Base-by-base conservation (phyloP, 2,329 filamentous ascomycete species). In the Cryphonectria japonica region DNA sequence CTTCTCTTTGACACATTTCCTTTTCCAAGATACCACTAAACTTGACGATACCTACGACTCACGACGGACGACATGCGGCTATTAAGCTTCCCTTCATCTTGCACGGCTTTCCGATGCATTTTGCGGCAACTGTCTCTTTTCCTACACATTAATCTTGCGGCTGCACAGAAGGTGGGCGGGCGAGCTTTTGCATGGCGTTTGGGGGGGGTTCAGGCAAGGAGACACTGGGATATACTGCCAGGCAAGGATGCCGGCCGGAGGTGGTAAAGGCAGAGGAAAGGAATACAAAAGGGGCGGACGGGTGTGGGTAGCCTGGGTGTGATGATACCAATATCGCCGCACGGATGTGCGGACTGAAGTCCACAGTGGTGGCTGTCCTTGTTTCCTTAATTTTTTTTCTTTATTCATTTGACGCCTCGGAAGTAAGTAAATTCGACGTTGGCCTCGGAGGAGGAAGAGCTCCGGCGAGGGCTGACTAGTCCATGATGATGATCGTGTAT, bases 21-120 rank as follows among this genome's bases (percentile, higher is more conserved):
- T 67, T 69, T 52, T 59, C 52, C 62, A 66, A 68, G 71, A 73
- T 73, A 73, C 71, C 69, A 72, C 43, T 67, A 64, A 50, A 69
- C 69, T 64, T 69, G 32, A 63, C 67, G 67, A 69, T 64, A n/a
- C 54, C 46, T 63, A 72, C 67, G 67, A 69, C 59, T 69, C 59
- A 72, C 34, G 69, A 73, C 37, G 61, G 67, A 67, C 50, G 59
- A 50, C 57, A 65, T 63, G 69, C 63, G 71, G 59, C 64, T 69
- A 46, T 61, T 68, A 52, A 54, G 29, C 52, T 62, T 69, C 57
- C 61, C 29, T 52, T 39, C 59, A 54, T 43, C 32, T 41, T 69
- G 65, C 61, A n/a, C 41, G 41, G 43, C 43, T 50, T 50, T 50
- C 34, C 50, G 66, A 54, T 71, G 71, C 71, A 69, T 64, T 54